Evolutionary conservation across 2,329 filamentous ascomycete genomes (phyloP), one percentile per base, ranked within the genome.

Genomic region (Mariannaea elegans): DNA sequence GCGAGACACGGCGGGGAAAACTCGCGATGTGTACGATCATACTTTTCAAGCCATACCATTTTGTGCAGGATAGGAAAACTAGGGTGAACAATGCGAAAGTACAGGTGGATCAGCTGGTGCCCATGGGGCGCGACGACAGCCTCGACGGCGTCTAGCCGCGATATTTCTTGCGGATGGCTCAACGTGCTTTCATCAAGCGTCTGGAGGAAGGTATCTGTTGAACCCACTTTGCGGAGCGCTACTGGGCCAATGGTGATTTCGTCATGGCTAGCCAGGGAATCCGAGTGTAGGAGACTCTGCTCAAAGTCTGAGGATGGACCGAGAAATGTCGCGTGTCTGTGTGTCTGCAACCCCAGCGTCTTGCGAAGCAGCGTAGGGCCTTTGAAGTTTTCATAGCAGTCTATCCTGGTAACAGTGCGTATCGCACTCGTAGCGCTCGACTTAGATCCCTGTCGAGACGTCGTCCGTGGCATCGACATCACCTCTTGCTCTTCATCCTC

Each of bases 111-210:
- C 54, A 89, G 74, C 32, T 81, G 80, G 58, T 80, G 79, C 9
- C 86, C 86, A 69, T 88, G 82, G 7, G 84, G 81, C 29, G 81
- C 78, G 13, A 88, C 82, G 42, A 84, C 77, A 46, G 80, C 77
- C 71, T 88, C 85, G 60, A 88, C 81, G 41, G 80, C 78, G 60
- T 75, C 72, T 19, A 67, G 56, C 32, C 12, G 29, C 31, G 46
- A 49, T 24, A 49, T 49, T 38, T 49, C 46, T 23, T 49, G 31
- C 16, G 46, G 46, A 27, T 49, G 46, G 31, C 46, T 49, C 46
- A 49, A 36, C 5, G 46, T 49, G 46, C 46, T 49, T 24, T 49
- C 16, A 49, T 49, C 46, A 38, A 36, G 46, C 29, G 31, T 49
- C 46, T 49, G 46, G 46, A 49, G 29, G 46, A 49, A 49, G 46